Percentiles rank a stretch among this genome's conserved stretches.
phyloP scores from a whole-genome alignment of 495 filamentous ascomycete species.

The Penicillium bovifimosum region DNA sequence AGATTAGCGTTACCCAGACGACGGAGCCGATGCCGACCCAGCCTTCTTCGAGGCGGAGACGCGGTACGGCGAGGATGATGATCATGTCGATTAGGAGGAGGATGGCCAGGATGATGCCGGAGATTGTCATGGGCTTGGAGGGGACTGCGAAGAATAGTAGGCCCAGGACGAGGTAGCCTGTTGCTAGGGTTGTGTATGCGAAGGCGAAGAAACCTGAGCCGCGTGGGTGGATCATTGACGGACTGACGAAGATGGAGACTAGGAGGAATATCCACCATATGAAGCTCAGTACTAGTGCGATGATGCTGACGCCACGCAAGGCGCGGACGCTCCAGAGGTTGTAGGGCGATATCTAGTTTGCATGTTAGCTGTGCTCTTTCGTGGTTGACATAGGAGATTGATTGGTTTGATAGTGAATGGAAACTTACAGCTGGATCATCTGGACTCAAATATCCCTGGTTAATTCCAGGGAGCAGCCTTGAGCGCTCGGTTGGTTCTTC shows the following conservation, averaged over 20 bases:
- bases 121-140: slow-evolving; percentile 66
- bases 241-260: slow-evolving; percentile 80
- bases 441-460: slow-evolving; percentile 69
- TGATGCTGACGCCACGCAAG: slow-evolving; percentile 64
- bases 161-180: slow-evolving; percentile 66
- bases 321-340: slow-evolving; percentile 87
- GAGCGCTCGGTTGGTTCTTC: slow-evolving; percentile 64
- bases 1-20: slow-evolving; percentile 65
- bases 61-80: slow-evolving; percentile 66
- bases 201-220: slow-evolving; percentile 91
- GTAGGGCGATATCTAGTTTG: slow-evolving; percentile 76
- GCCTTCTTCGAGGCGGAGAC: slow-evolving; percentile 74
- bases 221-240: slow-evolving; percentile 75
- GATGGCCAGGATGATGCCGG: slow-evolving; percentile 57
- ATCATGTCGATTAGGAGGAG: slow-evolving; percentile 76
- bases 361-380: background rate
- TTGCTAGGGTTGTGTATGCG: slow-evolving; percentile 66
- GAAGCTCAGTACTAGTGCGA: slow-evolving; percentile 69
- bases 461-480: slow-evolving; percentile 58
- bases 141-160: slow-evolving; percentile 83
- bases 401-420: background rate
- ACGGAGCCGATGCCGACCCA: slow-evolving; percentile 85
- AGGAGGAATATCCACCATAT: slow-evolving; percentile 88
- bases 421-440: slow-evolving; percentile 88
- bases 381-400: background rate